Conservation (phyloP, 1,139 yeast species). For the Sugiyamaella novakii region DNA sequence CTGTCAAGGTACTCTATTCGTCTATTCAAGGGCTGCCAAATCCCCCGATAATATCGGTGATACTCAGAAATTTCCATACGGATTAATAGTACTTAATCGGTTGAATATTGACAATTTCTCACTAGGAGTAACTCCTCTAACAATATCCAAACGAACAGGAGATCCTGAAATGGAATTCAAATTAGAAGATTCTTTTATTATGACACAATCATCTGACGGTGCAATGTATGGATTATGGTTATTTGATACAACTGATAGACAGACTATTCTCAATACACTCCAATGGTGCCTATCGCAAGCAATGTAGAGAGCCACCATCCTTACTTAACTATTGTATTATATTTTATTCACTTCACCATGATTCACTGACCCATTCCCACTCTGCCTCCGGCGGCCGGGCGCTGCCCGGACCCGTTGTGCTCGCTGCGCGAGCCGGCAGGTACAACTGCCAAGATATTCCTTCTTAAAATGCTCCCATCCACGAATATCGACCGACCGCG, state of each 20-base stretch:
- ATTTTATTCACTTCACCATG: no score
- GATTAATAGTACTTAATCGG: slow-evolving; percentile 76
- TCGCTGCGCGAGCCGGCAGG: no score
- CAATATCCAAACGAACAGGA: slow-evolving; percentile 46
- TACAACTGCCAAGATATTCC: no score
- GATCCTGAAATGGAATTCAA: slow-evolving; percentile 70
- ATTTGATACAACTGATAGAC: slow-evolving; percentile 74
- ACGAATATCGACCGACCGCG: no score
- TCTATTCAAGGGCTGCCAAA: slow-evolving; percentile 62
- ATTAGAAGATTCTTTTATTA: slow-evolving; percentile 75
- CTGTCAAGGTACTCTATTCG: slow-evolving; percentile 77
- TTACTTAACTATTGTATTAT: no score
- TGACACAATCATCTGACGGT: slow-evolving; percentile 72
- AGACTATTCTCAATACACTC: slow-evolving; percentile 59
- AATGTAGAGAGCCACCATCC: slow-evolving; percentile 13
- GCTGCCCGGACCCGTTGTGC: no score
- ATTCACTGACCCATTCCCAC: no score
- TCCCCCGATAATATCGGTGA: slow-evolving; percentile 29
- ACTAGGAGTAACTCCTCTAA: slow-evolving; percentile 70
- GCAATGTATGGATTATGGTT: slow-evolving; percentile 91
- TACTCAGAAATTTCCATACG: slow-evolving; percentile 59
- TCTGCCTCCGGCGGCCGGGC: no score
- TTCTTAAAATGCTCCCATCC: no score
- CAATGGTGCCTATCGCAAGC: slow-evolving; percentile 46
- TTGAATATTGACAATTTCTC: slow-evolving; percentile 75